Percentiles rank a stretch among this genome's conserved stretches.
These are phyloP conservation scores for Cicer judaicum DNA, from an alignment of 306 rosid genomes.

Conservation along the genomic window DNA sequence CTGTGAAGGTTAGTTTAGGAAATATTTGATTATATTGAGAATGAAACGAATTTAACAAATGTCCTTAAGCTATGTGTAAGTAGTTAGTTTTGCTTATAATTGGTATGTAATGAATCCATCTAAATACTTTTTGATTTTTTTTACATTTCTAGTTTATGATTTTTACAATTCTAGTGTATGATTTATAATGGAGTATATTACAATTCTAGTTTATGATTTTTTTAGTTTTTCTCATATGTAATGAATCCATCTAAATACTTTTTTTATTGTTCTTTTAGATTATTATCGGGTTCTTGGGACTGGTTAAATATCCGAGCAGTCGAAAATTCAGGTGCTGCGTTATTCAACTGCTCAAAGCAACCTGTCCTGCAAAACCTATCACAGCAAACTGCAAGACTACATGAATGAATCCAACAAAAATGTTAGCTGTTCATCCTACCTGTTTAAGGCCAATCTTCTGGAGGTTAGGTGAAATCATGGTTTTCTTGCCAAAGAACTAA, in stretches of 20 bases:
- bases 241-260: conserved; percentile 22
- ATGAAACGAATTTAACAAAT: no score
- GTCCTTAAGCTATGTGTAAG: no score
- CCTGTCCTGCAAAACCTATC: conserved; percentile 44
- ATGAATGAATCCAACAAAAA: conserved; percentile 14
- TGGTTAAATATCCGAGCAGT: conserved; percentile 47
- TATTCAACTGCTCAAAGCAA: conserved; percentile 51
- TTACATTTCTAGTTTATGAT: no score
- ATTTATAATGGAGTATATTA: not conserved
- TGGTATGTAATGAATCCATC: no score
- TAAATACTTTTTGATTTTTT: no score
- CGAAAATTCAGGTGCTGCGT: conserved; percentile 45
- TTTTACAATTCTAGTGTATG: not conserved
- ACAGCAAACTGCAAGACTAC: conserved; percentile 45
- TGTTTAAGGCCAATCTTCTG: conserved; percentile 29
- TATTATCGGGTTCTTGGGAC: conserved; percentile 37
- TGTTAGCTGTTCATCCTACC: conserved; percentile 34
- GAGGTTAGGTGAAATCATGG: conserved; percentile 45
- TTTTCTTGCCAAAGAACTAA: conserved; percentile 44
- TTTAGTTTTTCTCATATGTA: conserved; percentile 13
- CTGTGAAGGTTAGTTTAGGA: no score
- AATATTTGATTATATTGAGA: no score
- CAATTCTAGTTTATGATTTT: conserved; percentile 4
- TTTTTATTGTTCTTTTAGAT: conserved; percentile 40
- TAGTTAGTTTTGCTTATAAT: no score